These are phyloP conservation scores for Lipomyces kockii DNA, from an alignment of 805 yeast genomes.

Conservation along the genomic window DNA sequence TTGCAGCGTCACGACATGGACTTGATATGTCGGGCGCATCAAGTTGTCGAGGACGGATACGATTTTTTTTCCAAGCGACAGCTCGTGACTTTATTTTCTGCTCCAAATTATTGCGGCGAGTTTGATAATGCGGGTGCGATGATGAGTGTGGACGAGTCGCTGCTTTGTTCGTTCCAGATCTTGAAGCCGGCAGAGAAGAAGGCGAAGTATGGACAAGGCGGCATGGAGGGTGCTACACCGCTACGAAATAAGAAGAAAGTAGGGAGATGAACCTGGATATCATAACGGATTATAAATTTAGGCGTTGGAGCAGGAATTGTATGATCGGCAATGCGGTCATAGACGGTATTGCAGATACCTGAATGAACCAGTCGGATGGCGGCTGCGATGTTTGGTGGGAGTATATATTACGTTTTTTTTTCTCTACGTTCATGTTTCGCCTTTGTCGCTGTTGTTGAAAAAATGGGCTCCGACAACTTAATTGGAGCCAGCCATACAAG, in stretches of 20 bases:
- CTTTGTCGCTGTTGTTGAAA: background rate
- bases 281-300: background rate
- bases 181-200: slow-evolving; percentile 98
- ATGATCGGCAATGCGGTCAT: background rate
- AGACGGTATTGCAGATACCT: no score
- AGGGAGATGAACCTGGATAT: background rate
- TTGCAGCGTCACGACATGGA: slow-evolving; percentile 97
- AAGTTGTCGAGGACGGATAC: slow-evolving; percentile 98
- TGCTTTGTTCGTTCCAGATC: slow-evolving; percentile 79
- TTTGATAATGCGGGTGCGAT: slow-evolving; percentile 99
- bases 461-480: background rate
- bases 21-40: slow-evolving; percentile 96
- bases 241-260: slow-evolving; percentile 6
- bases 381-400: background rate
- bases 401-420: background rate
- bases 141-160: slow-evolving; percentile 98
- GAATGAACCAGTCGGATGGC: background rate
- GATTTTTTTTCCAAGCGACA: slow-evolving; percentile 96
- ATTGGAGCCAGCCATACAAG: background rate
- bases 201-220: slow-evolving; percentile 60
- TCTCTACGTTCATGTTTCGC: background rate
- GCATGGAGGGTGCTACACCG: slow-evolving; percentile 39
- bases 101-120: slow-evolving; percentile 95
- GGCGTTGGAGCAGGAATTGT: background rate
- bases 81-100: slow-evolving; percentile 90